phyloP scores from a whole-genome alignment of 768 basidiomycete genomes.

The Naganishia kalamii region DNA sequence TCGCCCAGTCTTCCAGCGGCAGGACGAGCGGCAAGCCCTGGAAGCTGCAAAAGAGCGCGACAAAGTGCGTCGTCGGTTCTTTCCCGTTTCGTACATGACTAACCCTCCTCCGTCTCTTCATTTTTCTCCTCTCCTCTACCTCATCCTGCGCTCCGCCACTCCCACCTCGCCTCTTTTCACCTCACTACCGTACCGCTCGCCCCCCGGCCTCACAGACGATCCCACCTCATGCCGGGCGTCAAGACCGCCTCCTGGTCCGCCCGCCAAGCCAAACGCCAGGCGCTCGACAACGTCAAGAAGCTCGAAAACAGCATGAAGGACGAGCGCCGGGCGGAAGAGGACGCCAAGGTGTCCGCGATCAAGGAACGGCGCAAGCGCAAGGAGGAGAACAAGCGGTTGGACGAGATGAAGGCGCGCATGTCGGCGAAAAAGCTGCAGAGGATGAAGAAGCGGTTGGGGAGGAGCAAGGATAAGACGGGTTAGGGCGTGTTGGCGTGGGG shows the following conservation, averaged over 20 bases:
- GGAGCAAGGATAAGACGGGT: conserved; percentile 38
- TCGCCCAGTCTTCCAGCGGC: conserved; percentile 17
- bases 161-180: background rate
- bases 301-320: conserved; percentile 44
- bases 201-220: conserved; percentile 28
- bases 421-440: conserved; percentile 44
- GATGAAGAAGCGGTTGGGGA: conserved; percentile 44
- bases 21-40: conserved; percentile 22
- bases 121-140: too few relatives aligned
- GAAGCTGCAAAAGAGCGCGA: conserved; percentile 27
- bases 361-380: conserved; percentile 38
- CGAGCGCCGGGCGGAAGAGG: conserved; percentile 32
- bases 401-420: conserved; percentile 43
- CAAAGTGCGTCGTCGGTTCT: conserved; percentile 15
- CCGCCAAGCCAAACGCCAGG: conserved; percentile 35
- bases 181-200: background rate
- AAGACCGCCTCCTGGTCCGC: conserved; percentile 27
- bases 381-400: conserved; percentile 40
- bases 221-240: conserved; percentile 33
- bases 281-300: conserved; percentile 35
- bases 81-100: background rate
- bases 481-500: background rate
- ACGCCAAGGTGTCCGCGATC: conserved; percentile 34
- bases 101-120: background rate
- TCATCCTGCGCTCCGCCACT: too few relatives aligned